phyloP scores from a whole-genome alignment of 345 rosid genomes.

The Linum usitatissimum region DNA sequence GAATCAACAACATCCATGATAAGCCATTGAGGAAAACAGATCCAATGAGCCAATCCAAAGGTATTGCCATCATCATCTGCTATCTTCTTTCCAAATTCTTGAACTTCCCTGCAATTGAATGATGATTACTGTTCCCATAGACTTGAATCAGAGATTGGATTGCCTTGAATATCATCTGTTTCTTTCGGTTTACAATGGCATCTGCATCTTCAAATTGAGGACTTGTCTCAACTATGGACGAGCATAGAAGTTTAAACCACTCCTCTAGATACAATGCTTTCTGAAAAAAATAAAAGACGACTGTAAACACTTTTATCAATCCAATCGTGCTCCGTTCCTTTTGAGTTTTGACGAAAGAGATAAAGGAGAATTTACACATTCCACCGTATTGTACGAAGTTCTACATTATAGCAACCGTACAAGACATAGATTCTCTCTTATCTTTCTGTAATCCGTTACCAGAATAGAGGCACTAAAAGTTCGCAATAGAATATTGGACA shows the following conservation, averaged over 20 bases:
- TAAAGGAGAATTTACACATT: not conserved
- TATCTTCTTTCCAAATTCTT: conserved; percentile 22
- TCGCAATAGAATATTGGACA: not conserved
- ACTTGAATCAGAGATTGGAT: conserved; percentile 40
- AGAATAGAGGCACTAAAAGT: not conserved
- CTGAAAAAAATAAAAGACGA: conserved; percentile 23
- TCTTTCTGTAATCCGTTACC: not conserved
- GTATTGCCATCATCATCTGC: conserved; percentile 10
- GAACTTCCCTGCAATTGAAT: conserved; percentile 31
- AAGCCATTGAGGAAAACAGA: not conserved
- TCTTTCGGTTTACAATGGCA: conserved; percentile 46
- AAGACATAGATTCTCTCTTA: not conserved
- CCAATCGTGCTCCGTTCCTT: not conserved
- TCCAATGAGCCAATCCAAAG: not conserved
- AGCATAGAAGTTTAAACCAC: conserved; percentile 65
- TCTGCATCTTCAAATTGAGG: conserved; percentile 20
- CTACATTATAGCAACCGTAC: not conserved
- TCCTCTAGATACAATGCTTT: conserved; percentile 74
- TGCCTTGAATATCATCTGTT: conserved; percentile 59
- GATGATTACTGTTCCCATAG: conserved; percentile 26
- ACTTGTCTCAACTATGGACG: conserved; percentile 34
- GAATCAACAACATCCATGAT: not conserved
- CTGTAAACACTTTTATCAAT: conserved; percentile 1
- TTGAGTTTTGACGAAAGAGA: not conserved
- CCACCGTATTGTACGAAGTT: not conserved